These are phyloP conservation scores for Lipomyces chichibuensis DNA, from an alignment of 805 yeast genomes.

Conservation along the genomic window DNA sequence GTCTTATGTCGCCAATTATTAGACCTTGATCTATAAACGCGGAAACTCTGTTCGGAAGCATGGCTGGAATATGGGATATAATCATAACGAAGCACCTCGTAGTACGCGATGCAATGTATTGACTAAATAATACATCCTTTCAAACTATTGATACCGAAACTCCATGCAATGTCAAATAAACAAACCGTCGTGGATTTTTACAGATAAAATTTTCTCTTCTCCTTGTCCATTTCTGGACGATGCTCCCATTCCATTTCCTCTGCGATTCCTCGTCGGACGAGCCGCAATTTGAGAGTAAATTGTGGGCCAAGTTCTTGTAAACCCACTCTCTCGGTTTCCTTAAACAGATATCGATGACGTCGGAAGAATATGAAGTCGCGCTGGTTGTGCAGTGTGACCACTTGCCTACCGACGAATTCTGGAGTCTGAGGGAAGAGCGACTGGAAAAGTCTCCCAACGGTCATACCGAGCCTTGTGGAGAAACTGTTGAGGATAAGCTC, in stretches of 20 bases:
- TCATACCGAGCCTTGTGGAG: constrained; percentile 87
- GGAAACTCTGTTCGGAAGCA: background rate
- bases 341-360: constrained; percentile 88
- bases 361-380: constrained; percentile 94
- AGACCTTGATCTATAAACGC: too few species aligned
- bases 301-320: constrained; percentile 96
- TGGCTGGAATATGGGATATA: background rate
- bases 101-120: background rate
- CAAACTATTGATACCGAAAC: background rate
- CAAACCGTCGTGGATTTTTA: constrained; percentile 40
- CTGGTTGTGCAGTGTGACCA: constrained; percentile 92
- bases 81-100: background rate
- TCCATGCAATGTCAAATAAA: background rate
- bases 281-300: constrained; percentile 83
- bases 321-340: constrained; percentile 89
- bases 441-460: constrained; percentile 91
- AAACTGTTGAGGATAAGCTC: constrained; percentile 91
- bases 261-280: constrained; percentile 87
- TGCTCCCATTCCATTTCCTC: constrained; percentile 97
- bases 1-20: too few species aligned
- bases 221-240: constrained; percentile 93
- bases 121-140: background rate
- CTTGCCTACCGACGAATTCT: constrained; percentile 94
- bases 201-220: constrained; percentile 87
- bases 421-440: constrained; percentile 91